Evolutionary conservation across 192 early-diverging fungal species (phyloP), one percentile per base, ranked within the genome.

Genomic region (Spizellomyces punctatus): DNA sequence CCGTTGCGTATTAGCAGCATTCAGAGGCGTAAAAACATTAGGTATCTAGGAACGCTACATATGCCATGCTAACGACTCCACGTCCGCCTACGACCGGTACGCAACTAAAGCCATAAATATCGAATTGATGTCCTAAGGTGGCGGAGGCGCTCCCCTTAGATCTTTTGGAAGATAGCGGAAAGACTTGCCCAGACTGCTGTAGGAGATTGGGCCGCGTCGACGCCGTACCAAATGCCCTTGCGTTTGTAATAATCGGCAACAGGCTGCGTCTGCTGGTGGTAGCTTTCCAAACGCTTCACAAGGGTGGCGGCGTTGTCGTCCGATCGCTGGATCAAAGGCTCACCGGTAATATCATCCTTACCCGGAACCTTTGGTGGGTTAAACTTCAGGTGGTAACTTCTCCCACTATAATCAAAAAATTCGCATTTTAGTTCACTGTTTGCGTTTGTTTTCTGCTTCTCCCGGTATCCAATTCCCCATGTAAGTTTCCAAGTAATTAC

Each of bases 331-430:
- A 98, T 91, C 59, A 99, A 85, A 58, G 98, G 95, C 86, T 99
- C 98, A 64, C 96, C 95, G 64, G 98, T 99, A 58, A 93, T 78
- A 79, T 99, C 98, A 80, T 99, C 98, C 67, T 86, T 93, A 87
- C 89, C 91, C 21, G 84, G 46, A 17, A 86, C 84, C 89, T 96
- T 98, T 61, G 98, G 98, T 66, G 98, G 98, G 81, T 89, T 91
- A 84, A 98, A 98, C 77, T 92, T 85, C 80, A 86, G 93, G 87
- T 98, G 96, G 88, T 98, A 98, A n/a, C 93, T 90, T 68, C 96
- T 91, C 44, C 96, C 96, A 66, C 85, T 86, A 74, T 42, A 14
- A 58, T 58, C 66, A 47, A 17, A 69, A 6, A 56, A 54, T 6
- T 16, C 12, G 49, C 58, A 79, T 71, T 21, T n/a, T 19, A 5